Evolutionary conservation across 2,329 filamentous ascomycete genomes (phyloP), one percentile per base, ranked within the genome.

Genomic region (Thelonectria blattea): DNA sequence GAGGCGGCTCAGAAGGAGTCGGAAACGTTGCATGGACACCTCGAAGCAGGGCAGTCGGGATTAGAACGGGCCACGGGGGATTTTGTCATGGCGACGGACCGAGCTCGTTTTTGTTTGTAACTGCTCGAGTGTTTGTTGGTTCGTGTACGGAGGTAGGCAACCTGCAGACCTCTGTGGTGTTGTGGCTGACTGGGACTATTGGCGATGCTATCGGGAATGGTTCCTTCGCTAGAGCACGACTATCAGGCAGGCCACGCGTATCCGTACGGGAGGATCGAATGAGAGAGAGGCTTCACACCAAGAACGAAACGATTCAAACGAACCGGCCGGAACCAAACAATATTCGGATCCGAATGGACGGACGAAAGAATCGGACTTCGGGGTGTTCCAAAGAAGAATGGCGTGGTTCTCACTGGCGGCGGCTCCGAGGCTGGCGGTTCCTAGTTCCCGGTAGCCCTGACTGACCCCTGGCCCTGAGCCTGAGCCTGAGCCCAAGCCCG

Each of bases 291-390:
- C 27, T 30, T 30, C 27, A 30, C 27, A 14, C 14, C 22, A 47
- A 42, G 30, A n/a, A 18, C 22, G 22, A 24, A 24, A 9, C 37
- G 20, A 2, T 34, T 17, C 10, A 24, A 32, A 34, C 18, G 37
- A 42, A 53, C 34, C 50, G 15, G 49, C 43, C 48, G 42, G 48
- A 27, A 41, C 14, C 11, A 49, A 43, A 42, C n/a, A n/a, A n/a
- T 5, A 22, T 18, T 60, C 57, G 57, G 57, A 60, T 42, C 57
- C 57, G 57, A 60, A 48, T 4, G 18, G 20, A 49, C 52, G 57
- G 57, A 55, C 57, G 52, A 60, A 22, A 58, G 18, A 52, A 15
- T 22, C 24, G 32, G 52, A 17, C 27, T 9, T 45, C 22, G 12
- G 22, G 47, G 18, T 12, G 32, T 41, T 14, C 9, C 24, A 46